Base-by-base conservation (phyloP, 805 yeast species). In the Debaryomyces castellii region DNA sequence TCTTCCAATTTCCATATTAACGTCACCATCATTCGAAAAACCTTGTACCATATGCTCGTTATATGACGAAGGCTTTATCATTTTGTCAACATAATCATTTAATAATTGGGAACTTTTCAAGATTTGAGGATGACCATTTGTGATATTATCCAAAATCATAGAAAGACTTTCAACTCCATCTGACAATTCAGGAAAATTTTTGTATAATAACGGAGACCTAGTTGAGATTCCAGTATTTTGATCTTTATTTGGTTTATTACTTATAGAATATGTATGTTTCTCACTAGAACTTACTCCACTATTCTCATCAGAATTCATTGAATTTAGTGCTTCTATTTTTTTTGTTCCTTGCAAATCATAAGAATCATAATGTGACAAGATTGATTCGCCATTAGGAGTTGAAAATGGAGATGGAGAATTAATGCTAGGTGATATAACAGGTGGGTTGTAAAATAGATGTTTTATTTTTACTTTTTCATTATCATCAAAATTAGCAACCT, bases 41-140 rank as follows among this genome's bases (percentile, higher is more conserved):
- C n/a, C 16, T 35, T 35, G 22, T 20, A 21, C 12, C 8, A 4
- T 12, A 2, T 35, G 22, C 7, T 10, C 14, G 12, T 12, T 20
- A 3, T 11, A 10, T 6, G 20, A 16, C 8, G 20, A 5, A 23
- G 40, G 28, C 3, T 37, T 37, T 11, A 23, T 37, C 10, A 23
- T 21, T n/a, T 37, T 30, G 23, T 37, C 40, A 16, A 63, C 51
- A 44, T 58, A 64, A 30, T 55, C 54, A 41, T 55, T 58, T 52
- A 64, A 59, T 3, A 66, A 50, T 33, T 54, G 67, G 0, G 65
- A 59, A 38, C 57, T 63, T 33, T 60, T 62, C 12, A 63, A 49
- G 46, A 64, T 53, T 23, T 51, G 58, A 22, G 56, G 54, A 11
- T 62, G 61, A 2, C 64, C 67, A 30, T 56, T 57, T 3, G 60